Evolutionary conservation across 1,284 basidiomycete genomes (phyloP).

Genomic region (Neotropicomus parvogracilis): DNA sequence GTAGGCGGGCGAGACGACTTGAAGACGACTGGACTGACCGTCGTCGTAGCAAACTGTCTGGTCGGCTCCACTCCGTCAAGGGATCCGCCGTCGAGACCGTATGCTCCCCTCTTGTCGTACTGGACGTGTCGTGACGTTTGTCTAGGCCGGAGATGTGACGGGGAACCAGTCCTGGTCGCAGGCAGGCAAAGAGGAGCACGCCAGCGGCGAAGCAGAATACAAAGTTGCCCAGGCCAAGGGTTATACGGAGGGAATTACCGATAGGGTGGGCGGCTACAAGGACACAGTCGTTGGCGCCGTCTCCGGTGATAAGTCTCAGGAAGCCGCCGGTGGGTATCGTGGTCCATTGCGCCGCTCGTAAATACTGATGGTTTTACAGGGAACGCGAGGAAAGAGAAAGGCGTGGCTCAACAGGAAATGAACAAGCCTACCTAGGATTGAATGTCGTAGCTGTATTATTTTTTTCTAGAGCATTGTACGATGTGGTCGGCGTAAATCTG

Average conservation of each 20-base stretch:
- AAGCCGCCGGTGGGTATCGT: constrained; percentile 45
- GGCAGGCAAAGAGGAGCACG: constrained; percentile 64
- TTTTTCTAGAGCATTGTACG: not conserved
- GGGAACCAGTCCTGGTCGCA: constrained; percentile 47
- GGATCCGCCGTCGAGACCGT: constrained; percentile 60
- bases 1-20: constrained; percentile 14
- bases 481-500: constrained; percentile 2
- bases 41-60: constrained; percentile 51
- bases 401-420: constrained; percentile 50
- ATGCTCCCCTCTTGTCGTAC: not conserved
- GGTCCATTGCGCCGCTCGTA: rapidly evolving
- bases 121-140: not conserved
- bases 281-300: constrained; percentile 64
- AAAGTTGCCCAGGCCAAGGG: constrained; percentile 53
- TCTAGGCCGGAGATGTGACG: constrained; percentile 46
- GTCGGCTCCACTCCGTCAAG: constrained; percentile 59
- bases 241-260: constrained; percentile 54
- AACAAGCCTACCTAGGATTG: constrained; percentile 38
- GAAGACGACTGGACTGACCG: constrained; percentile 6
- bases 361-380: constrained; percentile 33
- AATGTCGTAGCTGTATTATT: not conserved
- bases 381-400: constrained; percentile 58
- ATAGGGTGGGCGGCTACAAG: constrained; percentile 63
- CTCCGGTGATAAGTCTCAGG: constrained; percentile 61
- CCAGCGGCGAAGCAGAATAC: constrained; percentile 59